These are phyloP conservation scores for Melanomma pulvis-pyrius DNA, from an alignment of 495 filamentous ascomycete species.

Conservation along the genomic window DNA sequence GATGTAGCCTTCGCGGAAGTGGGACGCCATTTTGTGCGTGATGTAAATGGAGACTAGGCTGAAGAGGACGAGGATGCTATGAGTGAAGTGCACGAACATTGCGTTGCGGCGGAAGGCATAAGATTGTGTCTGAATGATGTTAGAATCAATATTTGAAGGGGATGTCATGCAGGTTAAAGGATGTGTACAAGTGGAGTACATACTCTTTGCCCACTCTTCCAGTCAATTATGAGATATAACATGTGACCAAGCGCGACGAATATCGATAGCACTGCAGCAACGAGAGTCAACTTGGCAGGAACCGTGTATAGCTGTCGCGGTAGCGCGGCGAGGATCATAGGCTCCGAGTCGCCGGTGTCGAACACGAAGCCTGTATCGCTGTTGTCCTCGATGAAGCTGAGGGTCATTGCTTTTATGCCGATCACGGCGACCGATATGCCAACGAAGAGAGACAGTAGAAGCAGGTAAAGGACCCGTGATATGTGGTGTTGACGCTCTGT, in stretches of 20 bases:
- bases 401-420: constrained; percentile 27
- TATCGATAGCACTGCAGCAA: constrained; percentile 11
- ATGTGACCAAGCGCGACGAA: constrained; percentile 11
- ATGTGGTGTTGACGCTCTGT: constrained; percentile 12
- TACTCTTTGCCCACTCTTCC: constrained; percentile 24
- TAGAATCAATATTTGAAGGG: not conserved
- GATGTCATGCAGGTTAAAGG: no score
- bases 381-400: constrained; percentile 33
- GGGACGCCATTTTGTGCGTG: constrained; percentile 26
- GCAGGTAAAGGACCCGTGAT: constrained; percentile 13
- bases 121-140: constrained; percentile 15
- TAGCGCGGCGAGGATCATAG: constrained; percentile 23
- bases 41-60: constrained; percentile 28
- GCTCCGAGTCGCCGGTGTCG: constrained; percentile 20
- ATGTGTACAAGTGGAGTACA: no score
- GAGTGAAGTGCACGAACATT: constrained; percentile 33
- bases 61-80: constrained; percentile 32
- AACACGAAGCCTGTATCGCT: constrained; percentile 24
- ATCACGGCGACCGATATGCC: constrained; percentile 14
- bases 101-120: constrained; percentile 34
- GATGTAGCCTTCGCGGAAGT: constrained; percentile 27
- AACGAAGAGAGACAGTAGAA: constrained; percentile 6
- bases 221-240: constrained; percentile 19
- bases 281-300: constrained; percentile 24
- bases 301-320: constrained; percentile 14